phyloP scores from a whole-genome alignment of 257 asterid genomes.

The Hygrophila difformis region DNA sequence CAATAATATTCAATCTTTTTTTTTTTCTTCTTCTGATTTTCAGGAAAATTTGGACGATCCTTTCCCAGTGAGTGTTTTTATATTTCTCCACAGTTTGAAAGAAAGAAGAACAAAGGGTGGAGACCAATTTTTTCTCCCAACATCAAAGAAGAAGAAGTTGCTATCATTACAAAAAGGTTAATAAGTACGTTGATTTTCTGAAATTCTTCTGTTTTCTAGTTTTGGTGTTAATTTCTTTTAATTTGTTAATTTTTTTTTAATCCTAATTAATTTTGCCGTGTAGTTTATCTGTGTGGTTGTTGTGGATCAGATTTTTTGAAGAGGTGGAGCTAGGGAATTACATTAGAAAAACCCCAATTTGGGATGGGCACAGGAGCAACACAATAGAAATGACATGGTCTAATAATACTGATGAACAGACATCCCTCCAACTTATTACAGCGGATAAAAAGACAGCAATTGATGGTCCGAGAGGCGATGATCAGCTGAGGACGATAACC shows the following conservation, averaged over 20 bases:
- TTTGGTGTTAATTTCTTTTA: too few relatives aligned
- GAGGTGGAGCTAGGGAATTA: slow-evolving; percentile 18
- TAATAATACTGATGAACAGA: slow-evolving; percentile 21
- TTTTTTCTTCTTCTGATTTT: too few relatives aligned
- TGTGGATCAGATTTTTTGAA: slow-evolving; percentile 1
- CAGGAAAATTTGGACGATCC: slow-evolving; percentile 22
- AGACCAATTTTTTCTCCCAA: too few relatives aligned
- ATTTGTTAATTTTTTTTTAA: too few relatives aligned
- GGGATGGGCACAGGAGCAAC: slow-evolving; percentile 38
- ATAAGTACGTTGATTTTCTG: too few relatives aligned
- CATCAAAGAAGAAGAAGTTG: too few relatives aligned
- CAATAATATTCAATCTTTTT: slow-evolving; percentile 17
- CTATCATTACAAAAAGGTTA: too few relatives aligned
- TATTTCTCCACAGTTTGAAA: too few relatives aligned
- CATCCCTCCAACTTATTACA: slow-evolving; percentile 34
- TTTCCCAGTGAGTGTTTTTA: too few relatives aligned
- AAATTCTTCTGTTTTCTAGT: too few relatives aligned
- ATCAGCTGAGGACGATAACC: slow-evolving; percentile 18
- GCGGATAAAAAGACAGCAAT: slow-evolving; percentile 14
- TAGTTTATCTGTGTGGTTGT: background rate
- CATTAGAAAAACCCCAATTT: slow-evolving; percentile 22
- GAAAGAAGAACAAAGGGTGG: too few relatives aligned
- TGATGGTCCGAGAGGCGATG: slow-evolving; percentile 16
- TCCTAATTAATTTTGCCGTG: background rate
- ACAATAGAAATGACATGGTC: slow-evolving; percentile 60